phyloP scores from a whole-genome alignment of 345 rosid species.

The Dipteronia sinensis region DNA sequence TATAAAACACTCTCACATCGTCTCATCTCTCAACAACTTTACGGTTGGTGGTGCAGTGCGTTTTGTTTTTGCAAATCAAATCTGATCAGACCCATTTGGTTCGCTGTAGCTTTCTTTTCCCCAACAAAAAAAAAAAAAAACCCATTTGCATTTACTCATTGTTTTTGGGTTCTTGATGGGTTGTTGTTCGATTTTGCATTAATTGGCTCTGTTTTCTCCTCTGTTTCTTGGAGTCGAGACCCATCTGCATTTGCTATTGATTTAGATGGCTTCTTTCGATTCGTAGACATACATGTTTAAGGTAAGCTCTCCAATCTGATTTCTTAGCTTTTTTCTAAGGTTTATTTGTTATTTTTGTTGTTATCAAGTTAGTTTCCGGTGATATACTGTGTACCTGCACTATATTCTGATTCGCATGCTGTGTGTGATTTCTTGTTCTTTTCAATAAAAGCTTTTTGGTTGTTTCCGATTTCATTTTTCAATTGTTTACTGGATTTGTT shows the following conservation, averaged over 20 bases:
- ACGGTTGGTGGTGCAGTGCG: constrained; percentile 5
- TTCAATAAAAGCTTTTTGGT: constrained; percentile 6
- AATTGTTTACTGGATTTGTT: not conserved
- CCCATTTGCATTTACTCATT: not conserved
- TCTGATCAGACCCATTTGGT: not conserved
- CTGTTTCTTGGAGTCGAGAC: no score
- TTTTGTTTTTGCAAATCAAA: not conserved
- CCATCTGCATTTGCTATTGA: constrained; percentile 2
- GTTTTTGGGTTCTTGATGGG: not conserved
- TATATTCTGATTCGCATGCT: no score
- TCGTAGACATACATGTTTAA: not conserved
- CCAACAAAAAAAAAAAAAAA: not conserved
- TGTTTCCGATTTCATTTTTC: not conserved
- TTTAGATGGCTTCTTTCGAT: not conserved
- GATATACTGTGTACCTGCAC: not conserved
- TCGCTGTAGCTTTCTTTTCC: not conserved
- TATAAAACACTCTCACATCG: not conserved
- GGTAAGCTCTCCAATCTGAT: constrained; percentile 17
- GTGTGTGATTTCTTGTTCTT: no score
- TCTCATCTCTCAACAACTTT: not conserved
- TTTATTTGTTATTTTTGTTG: not conserved
- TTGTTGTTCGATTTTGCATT: constrained; percentile 8
- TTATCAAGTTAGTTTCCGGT: not conserved
- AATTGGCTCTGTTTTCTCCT: not conserved
- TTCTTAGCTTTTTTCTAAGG: not conserved